Conservation (phyloP, 345 rosid genomes). For the Rhodamnia argentea region DNA sequence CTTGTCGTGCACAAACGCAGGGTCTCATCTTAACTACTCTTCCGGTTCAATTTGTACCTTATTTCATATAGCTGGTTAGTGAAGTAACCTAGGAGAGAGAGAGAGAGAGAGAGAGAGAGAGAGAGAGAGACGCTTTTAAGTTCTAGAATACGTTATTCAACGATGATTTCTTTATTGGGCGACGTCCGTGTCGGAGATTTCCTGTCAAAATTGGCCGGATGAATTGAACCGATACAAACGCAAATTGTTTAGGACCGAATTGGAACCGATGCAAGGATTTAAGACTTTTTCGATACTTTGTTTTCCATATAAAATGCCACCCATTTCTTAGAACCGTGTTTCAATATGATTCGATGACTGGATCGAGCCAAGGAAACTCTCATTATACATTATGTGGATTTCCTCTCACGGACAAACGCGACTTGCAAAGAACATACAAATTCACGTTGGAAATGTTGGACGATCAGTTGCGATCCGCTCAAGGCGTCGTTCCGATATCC, state of each 20-base stretch:
- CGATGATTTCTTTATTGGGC: not conserved
- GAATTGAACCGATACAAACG: too few species aligned
- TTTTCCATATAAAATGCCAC: not conserved
- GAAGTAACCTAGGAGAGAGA: not conserved
- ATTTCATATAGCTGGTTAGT: not conserved
- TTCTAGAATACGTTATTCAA: not conserved
- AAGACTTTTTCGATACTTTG: too few species aligned
- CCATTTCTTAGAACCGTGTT: not conserved
- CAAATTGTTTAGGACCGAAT: too few species aligned
- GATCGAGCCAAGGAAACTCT: not conserved
- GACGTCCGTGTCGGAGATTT: too few species aligned
- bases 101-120: too few species aligned
- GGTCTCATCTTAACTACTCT: not conserved
- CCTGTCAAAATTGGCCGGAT: too few species aligned
- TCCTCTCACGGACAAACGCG: not conserved
- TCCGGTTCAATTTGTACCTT: not conserved
- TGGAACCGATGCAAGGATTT: too few species aligned
- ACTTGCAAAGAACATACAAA: not conserved
- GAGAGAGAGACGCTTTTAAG: too few species aligned
- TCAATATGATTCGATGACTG: not conserved
- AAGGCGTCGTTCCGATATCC: not conserved
- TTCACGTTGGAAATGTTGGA: not conserved
- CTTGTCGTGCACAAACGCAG: not conserved
- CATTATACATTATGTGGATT: not conserved
- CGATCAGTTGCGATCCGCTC: not conserved